Conservation (phyloP, 31 red algal species). For the Bonnemaisonia californica region DNA sequence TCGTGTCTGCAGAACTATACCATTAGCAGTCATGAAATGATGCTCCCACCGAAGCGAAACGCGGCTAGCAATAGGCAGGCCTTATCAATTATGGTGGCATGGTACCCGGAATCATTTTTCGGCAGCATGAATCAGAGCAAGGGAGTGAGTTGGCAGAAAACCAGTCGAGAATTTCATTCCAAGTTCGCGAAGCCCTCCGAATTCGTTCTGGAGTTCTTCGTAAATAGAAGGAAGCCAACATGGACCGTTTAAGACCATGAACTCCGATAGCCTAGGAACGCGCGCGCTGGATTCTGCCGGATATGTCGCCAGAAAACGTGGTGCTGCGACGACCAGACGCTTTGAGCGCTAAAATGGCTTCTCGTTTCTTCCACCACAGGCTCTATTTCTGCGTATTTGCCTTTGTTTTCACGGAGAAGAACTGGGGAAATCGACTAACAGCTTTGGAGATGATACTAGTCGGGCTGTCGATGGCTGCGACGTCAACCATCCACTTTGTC, state of each 20-base stretch:
- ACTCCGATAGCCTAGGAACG: background rate
- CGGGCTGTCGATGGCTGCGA: no score
- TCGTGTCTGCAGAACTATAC: constrained; percentile 1
- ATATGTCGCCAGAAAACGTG: background rate
- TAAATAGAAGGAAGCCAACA: background rate
- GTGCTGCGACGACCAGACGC: background rate
- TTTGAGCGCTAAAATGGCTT: background rate
- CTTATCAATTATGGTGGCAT: background rate
- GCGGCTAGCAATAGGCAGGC: background rate
- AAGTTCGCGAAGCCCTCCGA: background rate
- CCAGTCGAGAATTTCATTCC: no score
- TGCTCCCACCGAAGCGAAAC: background rate
- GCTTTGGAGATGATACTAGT: constrained; percentile 7
- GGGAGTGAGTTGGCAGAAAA: no score
- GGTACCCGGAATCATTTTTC: background rate
- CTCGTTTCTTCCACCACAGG: background rate
- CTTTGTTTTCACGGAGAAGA: background rate
- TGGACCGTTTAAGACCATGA: background rate
- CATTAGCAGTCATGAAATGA: background rate
- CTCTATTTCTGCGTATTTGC: background rate
- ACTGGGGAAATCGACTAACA: background rate
- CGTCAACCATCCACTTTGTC: no score
- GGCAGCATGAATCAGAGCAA: no score
- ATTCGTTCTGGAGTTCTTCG: background rate
- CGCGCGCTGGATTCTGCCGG: background rate